A percentile compares a stretch with the other conserved stretches of the same genome.
Evolutionary conservation across 1,139 yeast species (phyloP).

Genomic region (Zhuliangozyma blackwelliae): DNA sequence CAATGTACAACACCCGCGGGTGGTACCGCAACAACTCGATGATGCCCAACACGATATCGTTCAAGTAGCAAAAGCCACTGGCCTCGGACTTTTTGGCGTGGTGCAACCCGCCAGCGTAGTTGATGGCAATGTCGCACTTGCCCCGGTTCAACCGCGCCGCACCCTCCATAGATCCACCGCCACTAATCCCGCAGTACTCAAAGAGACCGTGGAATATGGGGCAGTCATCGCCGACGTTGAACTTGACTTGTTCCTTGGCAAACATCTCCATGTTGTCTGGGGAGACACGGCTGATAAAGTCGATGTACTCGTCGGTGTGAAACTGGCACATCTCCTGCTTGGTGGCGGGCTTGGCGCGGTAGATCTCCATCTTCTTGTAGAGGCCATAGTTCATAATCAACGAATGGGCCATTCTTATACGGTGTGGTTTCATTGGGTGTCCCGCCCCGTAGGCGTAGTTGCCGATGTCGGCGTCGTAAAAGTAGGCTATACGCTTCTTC

Average conservation of each 20-base stretch:
- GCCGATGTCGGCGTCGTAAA: slow-evolving; percentile 78
- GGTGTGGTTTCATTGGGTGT: slow-evolving; percentile 98
- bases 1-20: slow-evolving; percentile 92
- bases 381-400: slow-evolving; percentile 95
- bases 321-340: slow-evolving; percentile 98
- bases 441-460: slow-evolving; percentile 98
- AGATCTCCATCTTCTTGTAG: slow-evolving; percentile 95
- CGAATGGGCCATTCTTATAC: slow-evolving; percentile 98
- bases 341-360: slow-evolving; percentile 96
- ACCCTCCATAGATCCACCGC: slow-evolving; percentile 98
- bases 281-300: slow-evolving; percentile 85
- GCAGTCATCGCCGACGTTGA: slow-evolving; percentile 96
- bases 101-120: slow-evolving; percentile 96
- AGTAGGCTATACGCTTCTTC: slow-evolving; percentile 44
- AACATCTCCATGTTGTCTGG: slow-evolving; percentile 93
- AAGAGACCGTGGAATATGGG: slow-evolving; percentile 95
- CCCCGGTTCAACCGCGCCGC: slow-evolving; percentile 91
- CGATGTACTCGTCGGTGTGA: slow-evolving; percentile 96
- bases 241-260: slow-evolving; percentile 87
- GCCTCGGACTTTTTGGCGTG: slow-evolving; percentile 97
- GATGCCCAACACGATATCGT: slow-evolving; percentile 70
- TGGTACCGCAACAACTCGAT: slow-evolving; percentile 85
- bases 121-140: slow-evolving; percentile 91
- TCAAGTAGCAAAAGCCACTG: slow-evolving; percentile 88
- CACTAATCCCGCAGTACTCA: slow-evolving; percentile 90